Base-by-base conservation (phyloP, 106 monocot genomes). In the Alisma plantagoaquatica region DNA sequence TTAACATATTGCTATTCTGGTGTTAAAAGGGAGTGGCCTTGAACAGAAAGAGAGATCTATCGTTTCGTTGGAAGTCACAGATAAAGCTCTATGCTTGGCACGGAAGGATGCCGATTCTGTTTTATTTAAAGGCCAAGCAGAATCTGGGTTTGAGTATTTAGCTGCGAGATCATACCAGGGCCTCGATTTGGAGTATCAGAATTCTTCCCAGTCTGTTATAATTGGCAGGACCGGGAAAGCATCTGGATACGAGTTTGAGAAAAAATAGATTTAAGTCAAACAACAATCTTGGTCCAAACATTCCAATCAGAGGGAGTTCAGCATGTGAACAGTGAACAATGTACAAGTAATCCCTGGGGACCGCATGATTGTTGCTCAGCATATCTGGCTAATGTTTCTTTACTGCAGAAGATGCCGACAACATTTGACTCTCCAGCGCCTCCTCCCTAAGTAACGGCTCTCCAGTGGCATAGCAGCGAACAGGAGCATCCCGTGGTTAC, bases 81-180 rank as follows among this genome's bases (percentile, higher is more conserved):
- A 79, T 15, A 81, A 81, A 49, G 78, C 81, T 41, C 62, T 89
- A 42, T 68, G 25, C 60, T 53, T 81, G 49, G 71, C 54, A 59
- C 63, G 51, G 29, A 46, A 68, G 46, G 42, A 54, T 8, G 38
- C 62, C 3, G 63, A 96, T 71, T 66, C 81, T 2, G 55, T 96
- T 60, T 56, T 96, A 67, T 96, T 75, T 66, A 78, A 85, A 62
- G 96, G 96, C 32, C 54, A 57, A 56, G 96, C 84, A 33, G 73
- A 46, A 66, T 76, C 84, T 5, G 84, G 78, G 10, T 66, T 81
- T 3, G 96, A 96, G 29, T 89, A 65, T 49, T 74, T 89, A 33
- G 56, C 81, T 21, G 84, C 96, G 27, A 84, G 89, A 12, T 78
- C 89, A 10, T 96, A 73, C 55, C 77, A 63, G 19, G 94, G 88